Evolutionary conservation across 495 filamentous ascomycete species (phyloP), one percentile per base, ranked within the genome.

Genomic region (Niebla homalea): DNA sequence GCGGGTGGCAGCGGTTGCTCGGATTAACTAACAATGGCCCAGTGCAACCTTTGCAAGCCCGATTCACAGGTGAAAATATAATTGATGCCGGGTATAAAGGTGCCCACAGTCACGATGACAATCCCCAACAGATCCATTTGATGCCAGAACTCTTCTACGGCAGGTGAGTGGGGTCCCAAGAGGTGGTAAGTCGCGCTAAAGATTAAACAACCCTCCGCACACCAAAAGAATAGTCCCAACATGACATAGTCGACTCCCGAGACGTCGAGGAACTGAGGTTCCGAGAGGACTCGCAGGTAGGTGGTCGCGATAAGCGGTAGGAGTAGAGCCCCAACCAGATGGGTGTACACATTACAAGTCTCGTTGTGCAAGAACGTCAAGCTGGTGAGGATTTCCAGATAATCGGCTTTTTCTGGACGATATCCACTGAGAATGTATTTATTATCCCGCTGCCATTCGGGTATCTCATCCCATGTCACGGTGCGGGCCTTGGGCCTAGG

Each of bases 161-260:
- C n/a, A 3, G 44, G 40, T 1, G 70, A 75, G 48, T 76, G 74
- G 57, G 69, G 70, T 55, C 71, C 62, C 21, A 75, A 45, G 1
- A 67, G 72, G 60, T 77, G 73, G 57, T 74, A 77, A 1, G 58
- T 55, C 16, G 66, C 53, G 5, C 65, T 70, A 4, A 74, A 47
- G 15, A 59, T 50, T 14, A 73, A 61, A 41, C 70, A 74, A 0
- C 57, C 45, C 0, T 63, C 54, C 3, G 66, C 64, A 2, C 67
- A 61, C 21, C 66, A 44, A 20, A 74, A 52, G 26, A 68, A 70
- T 32, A 68, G 54, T 5, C 60, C 59, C 44, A 76, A 71, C 14
- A 72, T 60, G 23, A 61, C 18, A 22, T 61, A 54, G 49, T 74
- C 70, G 7, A 49, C 49, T 18, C 47, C 45, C 3, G 62, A 59